Base-by-base conservation (phyloP, 768 basidiomycete species). In the Rhodotorula sphaerocarpa region DNA sequence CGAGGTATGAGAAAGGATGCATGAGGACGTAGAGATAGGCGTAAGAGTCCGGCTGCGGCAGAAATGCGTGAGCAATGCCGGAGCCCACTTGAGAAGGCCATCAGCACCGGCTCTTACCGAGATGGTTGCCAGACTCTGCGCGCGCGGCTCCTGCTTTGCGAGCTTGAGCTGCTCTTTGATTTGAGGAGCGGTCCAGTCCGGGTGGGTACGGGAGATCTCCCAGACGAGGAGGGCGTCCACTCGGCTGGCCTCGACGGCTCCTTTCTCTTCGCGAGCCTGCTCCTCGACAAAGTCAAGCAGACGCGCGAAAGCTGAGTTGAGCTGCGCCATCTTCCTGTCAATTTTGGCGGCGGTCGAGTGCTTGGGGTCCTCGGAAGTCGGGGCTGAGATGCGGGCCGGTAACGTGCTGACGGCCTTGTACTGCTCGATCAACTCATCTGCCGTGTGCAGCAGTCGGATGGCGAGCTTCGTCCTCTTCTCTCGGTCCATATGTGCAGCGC, bases 271-370 rank as follows among this genome's bases (percentile, higher is more conserved):
- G 45, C 41, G 23, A 23, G 55, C 55, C 4, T 51, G 55, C 27
- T 57, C 55, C 33, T 66, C 65, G 50, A 57, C 56, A 30, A 57
- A 61, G 39, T 66, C 59, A 30, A 65, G 54, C 12, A 65, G 5
- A 3, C 39, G 18, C 0, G 63, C 63, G 23, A 52, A 59, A 3
- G 43, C 20, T 25, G 16, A 0, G 27, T 52, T 59, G 28, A 59
- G 31, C 21, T 18, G 10, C 2, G 1, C 9, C 20, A 30, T 23
- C 25, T 28, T 18, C 44, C 28, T 43, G 20, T 33, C 30, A 12
- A 12, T 31, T 18, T 34, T 20, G 18, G 23, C 6, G n/a, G 25
- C 23, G 1, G 30, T 25, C 11, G 41, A 11, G 1, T 10, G 21
- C 5, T 12, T 10, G 25, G 20, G 21, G 6, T 27, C 7, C 18